Conservation (phyloP, 495 filamentous ascomycete genomes). For the Evansstolkia leycettana region DNA sequence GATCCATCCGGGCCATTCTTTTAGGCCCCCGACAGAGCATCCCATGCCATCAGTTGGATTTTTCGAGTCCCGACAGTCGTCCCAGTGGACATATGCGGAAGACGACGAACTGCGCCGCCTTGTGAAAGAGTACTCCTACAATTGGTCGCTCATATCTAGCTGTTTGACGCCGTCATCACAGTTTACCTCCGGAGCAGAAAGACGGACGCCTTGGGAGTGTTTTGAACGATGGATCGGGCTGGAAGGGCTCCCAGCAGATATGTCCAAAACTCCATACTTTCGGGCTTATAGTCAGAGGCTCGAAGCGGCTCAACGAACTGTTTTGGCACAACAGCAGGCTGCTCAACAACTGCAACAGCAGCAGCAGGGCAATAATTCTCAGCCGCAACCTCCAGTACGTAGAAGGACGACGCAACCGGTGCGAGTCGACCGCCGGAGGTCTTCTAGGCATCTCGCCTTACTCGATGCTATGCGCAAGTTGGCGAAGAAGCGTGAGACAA, state of each 20-base stretch:
- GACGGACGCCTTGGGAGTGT: conserved; percentile 95
- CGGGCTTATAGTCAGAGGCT: conserved; percentile 68
- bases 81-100: conserved; percentile 82
- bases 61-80: conserved; percentile 72
- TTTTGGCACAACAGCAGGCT: conserved; percentile 47
- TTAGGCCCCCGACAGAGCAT: conserved; percentile 83
- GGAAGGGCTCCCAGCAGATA: conserved; percentile 79
- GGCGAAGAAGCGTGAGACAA: conserved; percentile 83
- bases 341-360: conserved; percentile 44
- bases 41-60: conserved; percentile 79
- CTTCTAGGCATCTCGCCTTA: conserved; percentile 71
- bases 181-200: conserved; percentile 72
- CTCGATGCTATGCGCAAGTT: conserved; percentile 92
- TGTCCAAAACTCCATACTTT: conserved; percentile 90
- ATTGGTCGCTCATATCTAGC: conserved; percentile 86
- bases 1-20: conserved; percentile 83
- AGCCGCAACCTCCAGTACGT: conserved; percentile 44
- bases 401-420: conserved; percentile 59
- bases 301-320: conserved; percentile 62
- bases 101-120: conserved; percentile 77
- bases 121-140: conserved; percentile 88
- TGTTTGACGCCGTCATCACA: conserved; percentile 60
- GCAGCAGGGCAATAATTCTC: conserved; percentile 42
- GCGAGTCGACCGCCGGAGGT: conserved; percentile 73
- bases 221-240: conserved; percentile 92